Conservation (phyloP, 2,329 filamentous ascomycete species). For the Epicoccum sorghinum region DNA sequence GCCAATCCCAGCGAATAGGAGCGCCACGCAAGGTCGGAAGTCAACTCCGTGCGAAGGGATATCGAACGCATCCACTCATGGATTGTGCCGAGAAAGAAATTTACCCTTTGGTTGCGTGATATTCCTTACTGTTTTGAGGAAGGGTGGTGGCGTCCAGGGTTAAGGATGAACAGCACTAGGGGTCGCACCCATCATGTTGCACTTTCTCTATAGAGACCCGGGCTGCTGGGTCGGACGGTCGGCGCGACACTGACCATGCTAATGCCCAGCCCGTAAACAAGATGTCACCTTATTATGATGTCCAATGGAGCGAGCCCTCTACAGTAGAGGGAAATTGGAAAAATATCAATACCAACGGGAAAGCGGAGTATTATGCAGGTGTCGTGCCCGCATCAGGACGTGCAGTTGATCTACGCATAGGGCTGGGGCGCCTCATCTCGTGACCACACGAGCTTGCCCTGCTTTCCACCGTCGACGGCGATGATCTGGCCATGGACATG, state of each 20-base stretch:
- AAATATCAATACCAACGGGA: too few relatives aligned
- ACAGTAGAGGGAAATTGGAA: too few relatives aligned
- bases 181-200: background rate
- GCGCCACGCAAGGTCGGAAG: slow-evolving; percentile 6
- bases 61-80: background rate
- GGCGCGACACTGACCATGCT: background rate
- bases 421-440: slow-evolving; percentile 36
- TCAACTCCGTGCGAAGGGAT: slow-evolving; percentile 2
- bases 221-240: slow-evolving; percentile 2
- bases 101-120: background rate
- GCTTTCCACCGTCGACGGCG: slow-evolving; percentile 56
- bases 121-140: background rate
- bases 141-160: background rate
- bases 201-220: background rate
- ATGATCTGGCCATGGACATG: slow-evolving; percentile 54
- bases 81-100: background rate
- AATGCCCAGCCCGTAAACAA: too few relatives aligned
- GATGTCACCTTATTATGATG: too few relatives aligned
- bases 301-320: too few relatives aligned
- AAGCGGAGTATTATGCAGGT: too few relatives aligned
- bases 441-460: slow-evolving; percentile 51
- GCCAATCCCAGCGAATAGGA: background rate
- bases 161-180: background rate
- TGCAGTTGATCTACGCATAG: slow-evolving; percentile 2
- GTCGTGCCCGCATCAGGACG: background rate